These are phyloP conservation scores for Aspergillus bertholletiae DNA, from an alignment of 495 filamentous ascomycete species.

Conservation along the genomic window DNA sequence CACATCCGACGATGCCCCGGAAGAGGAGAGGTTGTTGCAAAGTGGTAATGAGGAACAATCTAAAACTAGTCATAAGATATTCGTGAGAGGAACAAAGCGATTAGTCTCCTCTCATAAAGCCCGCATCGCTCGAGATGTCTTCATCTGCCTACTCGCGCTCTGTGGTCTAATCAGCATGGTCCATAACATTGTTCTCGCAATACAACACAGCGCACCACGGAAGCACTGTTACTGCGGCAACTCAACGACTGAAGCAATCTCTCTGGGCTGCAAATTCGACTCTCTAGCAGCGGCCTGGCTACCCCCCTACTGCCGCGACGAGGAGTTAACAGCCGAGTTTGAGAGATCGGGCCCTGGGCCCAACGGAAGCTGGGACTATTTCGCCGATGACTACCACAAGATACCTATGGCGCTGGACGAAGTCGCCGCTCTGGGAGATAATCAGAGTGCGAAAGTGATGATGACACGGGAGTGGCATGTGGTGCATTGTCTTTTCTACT, in stretches of 20 bases:
- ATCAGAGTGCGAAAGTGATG: background rate
- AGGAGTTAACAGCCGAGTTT: slow-evolving; percentile 9
- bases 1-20: background rate
- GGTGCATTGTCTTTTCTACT: slow-evolving; percentile 13
- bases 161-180: background rate
- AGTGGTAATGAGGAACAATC: background rate
- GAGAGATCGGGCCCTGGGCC: slow-evolving; percentile 3
- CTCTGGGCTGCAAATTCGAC: background rate
- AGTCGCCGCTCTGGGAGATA: background rate
- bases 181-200: background rate
- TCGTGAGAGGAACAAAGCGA: background rate
- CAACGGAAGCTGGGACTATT: slow-evolving; percentile 9
- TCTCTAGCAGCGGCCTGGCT: slow-evolving; percentile 11
- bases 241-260: background rate
- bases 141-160: background rate
- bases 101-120: background rate
- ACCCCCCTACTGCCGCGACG: slow-evolving; percentile 9
- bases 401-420: background rate
- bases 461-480: slow-evolving; percentile 9
- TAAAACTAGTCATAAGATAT: background rate
- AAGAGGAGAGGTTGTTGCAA: background rate
- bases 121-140: background rate
- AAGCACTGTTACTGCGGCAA: slow-evolving; percentile 1
- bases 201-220: background rate
- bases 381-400: slow-evolving; percentile 2